Conservation (phyloP, 495 filamentous ascomycete species). For the Durotheca rogersii region DNA sequence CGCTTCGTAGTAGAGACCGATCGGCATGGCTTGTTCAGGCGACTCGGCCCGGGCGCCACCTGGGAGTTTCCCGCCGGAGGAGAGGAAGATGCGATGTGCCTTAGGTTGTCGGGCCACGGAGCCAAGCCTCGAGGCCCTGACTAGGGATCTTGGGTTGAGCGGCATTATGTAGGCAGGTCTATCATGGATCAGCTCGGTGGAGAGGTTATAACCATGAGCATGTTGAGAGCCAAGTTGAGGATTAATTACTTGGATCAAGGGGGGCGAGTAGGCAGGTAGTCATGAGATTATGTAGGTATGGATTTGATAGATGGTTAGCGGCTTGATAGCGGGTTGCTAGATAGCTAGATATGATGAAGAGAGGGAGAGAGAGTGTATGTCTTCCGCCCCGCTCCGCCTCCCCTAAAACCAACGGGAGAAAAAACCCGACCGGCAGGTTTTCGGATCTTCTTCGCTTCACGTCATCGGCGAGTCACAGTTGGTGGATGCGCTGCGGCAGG, state of each 20-base stretch:
- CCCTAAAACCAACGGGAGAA: too few species aligned
- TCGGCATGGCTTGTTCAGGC: constrained; percentile 18
- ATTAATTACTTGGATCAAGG: too few species aligned
- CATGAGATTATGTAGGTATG: too few species aligned
- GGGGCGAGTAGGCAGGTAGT: too few species aligned
- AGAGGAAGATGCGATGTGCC: constrained; percentile 25
- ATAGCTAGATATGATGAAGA: too few species aligned
- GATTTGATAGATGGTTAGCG: too few species aligned
- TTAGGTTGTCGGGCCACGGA: constrained; percentile 20
- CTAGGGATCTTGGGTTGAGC: constrained; percentile 26
- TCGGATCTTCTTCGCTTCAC: constrained; percentile 21
- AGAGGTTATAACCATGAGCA: not conserved
- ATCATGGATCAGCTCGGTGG: not conserved
- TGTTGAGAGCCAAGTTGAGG: not conserved
- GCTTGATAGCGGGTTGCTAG: too few species aligned
- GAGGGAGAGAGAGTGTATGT: not conserved
- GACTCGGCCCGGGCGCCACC: constrained; percentile 31
- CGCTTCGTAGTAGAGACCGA: constrained; percentile 44
- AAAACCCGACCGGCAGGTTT: constrained; percentile 7
- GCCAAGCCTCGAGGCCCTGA: constrained; percentile 33
- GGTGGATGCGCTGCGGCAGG: constrained; percentile 1
- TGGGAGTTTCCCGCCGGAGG: constrained; percentile 21
- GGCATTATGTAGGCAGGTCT: constrained; percentile 28
- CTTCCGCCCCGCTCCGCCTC: too few species aligned
- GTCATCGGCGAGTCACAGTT: constrained; percentile 25